Evolutionary conservation across 139 green algal species (phyloP).

Genomic region (Picochlorum sp.): DNA sequence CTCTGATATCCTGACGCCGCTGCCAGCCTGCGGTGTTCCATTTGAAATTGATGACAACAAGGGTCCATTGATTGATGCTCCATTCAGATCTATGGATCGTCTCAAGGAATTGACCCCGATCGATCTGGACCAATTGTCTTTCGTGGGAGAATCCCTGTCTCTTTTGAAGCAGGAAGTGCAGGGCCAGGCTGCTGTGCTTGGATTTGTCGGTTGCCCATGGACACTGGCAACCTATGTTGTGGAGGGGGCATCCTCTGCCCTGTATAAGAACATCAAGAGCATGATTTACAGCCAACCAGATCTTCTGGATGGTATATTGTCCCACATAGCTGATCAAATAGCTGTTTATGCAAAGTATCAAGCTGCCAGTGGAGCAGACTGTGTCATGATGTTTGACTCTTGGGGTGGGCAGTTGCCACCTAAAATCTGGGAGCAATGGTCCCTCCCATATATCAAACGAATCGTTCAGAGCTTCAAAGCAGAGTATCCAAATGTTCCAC

Average conservation of each 20-base stretch:
- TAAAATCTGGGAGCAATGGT: slow-evolving; percentile 84
- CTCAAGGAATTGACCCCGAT: slow-evolving; percentile 68
- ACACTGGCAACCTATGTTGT: slow-evolving; percentile 94
- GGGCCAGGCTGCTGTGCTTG: slow-evolving; percentile 60
- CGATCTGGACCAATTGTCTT: slow-evolving; percentile 62
- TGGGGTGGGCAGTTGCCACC: slow-evolving; percentile 95
- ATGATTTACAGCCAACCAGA: slow-evolving; percentile 50
- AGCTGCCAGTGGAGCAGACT: slow-evolving; percentile 79
- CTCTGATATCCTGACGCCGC: slow-evolving; percentile 71
- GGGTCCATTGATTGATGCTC: slow-evolving; percentile 57
- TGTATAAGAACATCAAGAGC: slow-evolving; percentile 94
- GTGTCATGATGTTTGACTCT: slow-evolving; percentile 89
- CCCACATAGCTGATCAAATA: slow-evolving; percentile 75
- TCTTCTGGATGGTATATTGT: slow-evolving; percentile 75
- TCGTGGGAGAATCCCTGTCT: slow-evolving; percentile 70
- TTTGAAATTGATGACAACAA: slow-evolving; percentile 81
- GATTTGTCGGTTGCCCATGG: slow-evolving; percentile 93
- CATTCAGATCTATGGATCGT: slow-evolving; percentile 41
- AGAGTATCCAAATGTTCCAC: slow-evolving; percentile 64
- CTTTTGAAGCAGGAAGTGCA: slow-evolving; percentile 57
- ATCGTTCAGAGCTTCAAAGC: slow-evolving; percentile 71
- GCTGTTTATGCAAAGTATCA: slow-evolving; percentile 78
- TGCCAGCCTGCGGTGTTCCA: slow-evolving; percentile 61
- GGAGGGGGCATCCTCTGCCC: slow-evolving; percentile 71
- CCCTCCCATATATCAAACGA: slow-evolving; percentile 81